A percentile compares a stretch with the other conserved stretches of the same genome.
Evolutionary conservation across 2,329 filamentous ascomycete species (phyloP).

Genomic region (Xylaria sp.): DNA sequence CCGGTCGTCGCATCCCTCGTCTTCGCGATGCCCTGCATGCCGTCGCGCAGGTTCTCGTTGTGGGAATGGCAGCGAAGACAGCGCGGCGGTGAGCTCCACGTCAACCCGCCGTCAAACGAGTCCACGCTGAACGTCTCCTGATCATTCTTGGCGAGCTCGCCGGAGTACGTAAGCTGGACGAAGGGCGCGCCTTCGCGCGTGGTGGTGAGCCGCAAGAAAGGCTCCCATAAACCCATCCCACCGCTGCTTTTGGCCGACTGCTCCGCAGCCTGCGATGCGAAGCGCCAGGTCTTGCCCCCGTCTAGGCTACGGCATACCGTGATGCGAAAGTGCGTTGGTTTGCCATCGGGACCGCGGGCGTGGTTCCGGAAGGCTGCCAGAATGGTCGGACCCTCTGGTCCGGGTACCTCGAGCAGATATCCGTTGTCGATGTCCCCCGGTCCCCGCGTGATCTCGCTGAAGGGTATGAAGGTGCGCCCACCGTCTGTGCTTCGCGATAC

Average conservation of each 20-base stretch:
- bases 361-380: conserved; percentile 62
- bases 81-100: conserved; percentile 54
- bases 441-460: conserved; percentile 57
- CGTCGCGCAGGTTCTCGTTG: conserved; percentile 53
- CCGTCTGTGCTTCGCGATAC: conserved; percentile 58
- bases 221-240: conserved; percentile 61
- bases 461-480: conserved; percentile 53
- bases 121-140: conserved; percentile 61
- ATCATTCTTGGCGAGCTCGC: conserved; percentile 57
- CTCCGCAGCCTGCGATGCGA: conserved; percentile 57
- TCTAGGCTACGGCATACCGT: conserved; percentile 60
- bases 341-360: conserved; percentile 48
- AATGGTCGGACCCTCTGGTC: conserved; percentile 30
- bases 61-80: conserved; percentile 53
- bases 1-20: conserved; percentile 42
- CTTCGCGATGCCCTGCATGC: conserved; percentile 57
- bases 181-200: conserved; percentile 46
- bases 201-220: conserved; percentile 55
- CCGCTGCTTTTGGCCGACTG: conserved; percentile 53
- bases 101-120: conserved; percentile 55
- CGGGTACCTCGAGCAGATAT: conserved; percentile 56
- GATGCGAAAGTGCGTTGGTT: conserved; percentile 57
- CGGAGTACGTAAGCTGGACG: conserved; percentile 58
- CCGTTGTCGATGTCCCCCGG: conserved; percentile 59
- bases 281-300: conserved; percentile 56